Percentiles rank a stretch among this genome's conserved stretches.
These are phyloP conservation scores for Tuber magnatum DNA, from an alignment of 495 filamentous ascomycete species.

Conservation along the genomic window DNA sequence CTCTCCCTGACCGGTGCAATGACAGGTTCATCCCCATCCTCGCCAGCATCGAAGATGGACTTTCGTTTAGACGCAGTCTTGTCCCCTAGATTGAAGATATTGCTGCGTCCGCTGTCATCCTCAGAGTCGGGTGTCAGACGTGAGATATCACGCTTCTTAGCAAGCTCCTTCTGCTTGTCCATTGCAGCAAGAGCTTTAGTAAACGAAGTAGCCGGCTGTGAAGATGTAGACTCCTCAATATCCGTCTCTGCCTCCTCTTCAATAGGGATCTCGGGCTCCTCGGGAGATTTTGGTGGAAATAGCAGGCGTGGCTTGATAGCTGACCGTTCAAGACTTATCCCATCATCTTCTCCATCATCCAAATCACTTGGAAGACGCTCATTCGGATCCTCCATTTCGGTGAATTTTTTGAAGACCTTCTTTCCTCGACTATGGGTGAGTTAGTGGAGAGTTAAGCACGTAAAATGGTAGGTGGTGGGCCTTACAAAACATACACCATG, in stretches of 20 bases:
- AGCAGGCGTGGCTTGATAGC: constrained; percentile 77
- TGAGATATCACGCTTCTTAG: constrained; percentile 17
- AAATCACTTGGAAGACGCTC: constrained; percentile 20
- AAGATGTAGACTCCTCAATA: constrained; percentile 46
- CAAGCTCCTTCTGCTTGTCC: constrained; percentile 6
- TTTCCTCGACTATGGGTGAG: constrained; percentile 67
- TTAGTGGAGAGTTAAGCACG: constrained; percentile 10
- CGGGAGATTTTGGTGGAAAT: constrained; percentile 52
- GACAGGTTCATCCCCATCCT: not conserved
- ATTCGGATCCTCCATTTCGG: constrained; percentile 37
- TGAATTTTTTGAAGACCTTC: constrained; percentile 68
- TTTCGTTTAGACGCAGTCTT: not conserved
- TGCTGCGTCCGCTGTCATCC: constrained; percentile 14
- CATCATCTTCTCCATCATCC: constrained; percentile 47
- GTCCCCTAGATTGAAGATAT: not conserved
- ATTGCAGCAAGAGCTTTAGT: constrained; percentile 6
- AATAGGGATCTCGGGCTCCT: constrained; percentile 18
- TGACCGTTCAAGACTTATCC: constrained; percentile 48
- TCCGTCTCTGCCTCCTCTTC: constrained; percentile 46
- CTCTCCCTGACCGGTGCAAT: not conserved
- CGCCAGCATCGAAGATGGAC: not conserved
- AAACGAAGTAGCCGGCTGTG: constrained; percentile 4
- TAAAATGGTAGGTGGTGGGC: constrained; percentile 31
- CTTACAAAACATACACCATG: constrained; percentile 82
- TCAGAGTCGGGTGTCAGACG: constrained; percentile 32